A percentile compares a stretch with the other conserved stretches of the same genome.
phyloP scores from a whole-genome alignment of 805 yeast species.

The Metschnikowia cubensis region DNA sequence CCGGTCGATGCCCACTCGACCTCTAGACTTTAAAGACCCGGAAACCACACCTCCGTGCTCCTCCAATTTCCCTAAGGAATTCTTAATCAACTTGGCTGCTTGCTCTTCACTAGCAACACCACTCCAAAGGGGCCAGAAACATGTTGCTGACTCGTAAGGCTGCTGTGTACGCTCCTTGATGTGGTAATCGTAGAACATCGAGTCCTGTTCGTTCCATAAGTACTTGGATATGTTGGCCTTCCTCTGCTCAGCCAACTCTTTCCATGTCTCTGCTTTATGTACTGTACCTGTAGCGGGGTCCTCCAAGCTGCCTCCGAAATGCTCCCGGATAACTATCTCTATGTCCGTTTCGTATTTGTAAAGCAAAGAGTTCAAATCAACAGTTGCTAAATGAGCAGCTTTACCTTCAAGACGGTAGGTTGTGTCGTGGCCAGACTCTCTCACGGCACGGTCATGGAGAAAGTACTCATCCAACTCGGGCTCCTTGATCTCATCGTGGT shows the following conservation, averaged over 20 bases:
- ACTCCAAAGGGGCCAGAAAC: conserved; percentile 92
- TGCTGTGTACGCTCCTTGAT: conserved; percentile 52
- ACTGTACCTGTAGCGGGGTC: conserved; percentile 20
- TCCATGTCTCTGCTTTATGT: conserved; percentile 60
- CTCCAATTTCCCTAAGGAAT: conserved; percentile 68
- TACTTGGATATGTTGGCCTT: conserved; percentile 56
- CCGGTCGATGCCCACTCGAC: conserved; percentile 60
- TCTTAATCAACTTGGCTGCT: conserved; percentile 57
- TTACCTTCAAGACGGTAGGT: conserved; percentile 84
- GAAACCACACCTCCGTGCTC: conserved; percentile 85
- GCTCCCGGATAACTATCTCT: conserved; percentile 53
- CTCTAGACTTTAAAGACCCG: conserved; percentile 73
- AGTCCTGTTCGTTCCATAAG: conserved; percentile 78
- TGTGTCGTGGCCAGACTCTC: conserved; percentile 97
- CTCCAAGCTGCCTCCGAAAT: conserved; percentile 49
- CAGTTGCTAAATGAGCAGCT: conserved; percentile 86
- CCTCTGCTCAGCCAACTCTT: conserved; percentile 50
- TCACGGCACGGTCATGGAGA: conserved; percentile 86
- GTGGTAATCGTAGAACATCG: conserved; percentile 83
- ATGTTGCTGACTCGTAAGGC: conserved; percentile 78
- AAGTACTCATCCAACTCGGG: conserved; percentile 87
- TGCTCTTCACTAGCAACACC: conserved; percentile 61
- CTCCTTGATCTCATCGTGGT: conserved; percentile 59
- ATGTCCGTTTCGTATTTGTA: conserved; percentile 91
- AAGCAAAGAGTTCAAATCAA: conserved; percentile 79